Evolutionary conservation across 495 filamentous ascomycete species (phyloP).

Genomic region (Aspergillus carlsbadensis): DNA sequence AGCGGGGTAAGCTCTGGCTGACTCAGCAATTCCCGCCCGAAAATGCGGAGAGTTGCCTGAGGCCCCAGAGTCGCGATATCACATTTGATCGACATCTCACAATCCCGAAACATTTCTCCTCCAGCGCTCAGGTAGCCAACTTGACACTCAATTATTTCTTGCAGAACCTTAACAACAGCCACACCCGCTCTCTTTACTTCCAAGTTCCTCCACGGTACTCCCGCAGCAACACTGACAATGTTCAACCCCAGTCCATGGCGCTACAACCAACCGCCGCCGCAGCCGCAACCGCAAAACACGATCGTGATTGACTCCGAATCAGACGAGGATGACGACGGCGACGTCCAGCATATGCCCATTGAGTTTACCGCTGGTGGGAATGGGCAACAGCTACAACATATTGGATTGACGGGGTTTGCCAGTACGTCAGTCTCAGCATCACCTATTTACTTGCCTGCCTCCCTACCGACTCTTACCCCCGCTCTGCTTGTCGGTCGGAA

Average conservation of each 20-base stretch:
- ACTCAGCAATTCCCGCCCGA: neutral
- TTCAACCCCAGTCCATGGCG: neutral
- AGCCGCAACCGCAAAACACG: neutral
- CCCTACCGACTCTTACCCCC: too few species aligned
- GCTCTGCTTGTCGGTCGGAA: too few species aligned
- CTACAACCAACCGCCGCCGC: neutral
- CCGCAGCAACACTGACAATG: neutral
- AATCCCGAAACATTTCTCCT: neutral
- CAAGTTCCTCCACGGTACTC: too few species aligned
- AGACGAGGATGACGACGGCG: neutral
- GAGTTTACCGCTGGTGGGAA: neutral
- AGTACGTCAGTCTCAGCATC: too few species aligned
- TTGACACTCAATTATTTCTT: too few species aligned
- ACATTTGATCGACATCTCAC: neutral
- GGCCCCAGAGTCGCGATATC: neutral
- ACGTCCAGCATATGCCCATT: neutral
- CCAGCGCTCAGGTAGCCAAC: too few species aligned
- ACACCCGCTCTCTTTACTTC: too few species aligned
- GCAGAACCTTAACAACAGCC: too few species aligned
- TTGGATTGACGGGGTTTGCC: neutral
- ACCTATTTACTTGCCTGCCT: too few species aligned
- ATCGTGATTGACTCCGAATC: neutral
- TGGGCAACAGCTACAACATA: neutral
- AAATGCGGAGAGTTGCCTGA: neutral
- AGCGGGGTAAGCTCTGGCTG: neutral